These are phyloP conservation scores for Niebla homalea DNA, from an alignment of 495 filamentous ascomycete genomes.

Conservation along the genomic window DNA sequence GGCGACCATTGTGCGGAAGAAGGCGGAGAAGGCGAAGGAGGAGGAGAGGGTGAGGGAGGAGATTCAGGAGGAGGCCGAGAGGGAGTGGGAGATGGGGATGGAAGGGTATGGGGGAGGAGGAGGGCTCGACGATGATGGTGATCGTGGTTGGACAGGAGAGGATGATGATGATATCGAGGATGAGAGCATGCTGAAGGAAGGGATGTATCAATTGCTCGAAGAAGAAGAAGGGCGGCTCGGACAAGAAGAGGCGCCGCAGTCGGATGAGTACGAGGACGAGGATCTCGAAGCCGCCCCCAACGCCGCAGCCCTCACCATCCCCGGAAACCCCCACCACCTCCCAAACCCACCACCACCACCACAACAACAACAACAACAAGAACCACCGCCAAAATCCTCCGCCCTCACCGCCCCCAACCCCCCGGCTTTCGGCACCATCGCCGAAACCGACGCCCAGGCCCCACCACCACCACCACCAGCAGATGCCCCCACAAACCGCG, in stretches of 20 bases:
- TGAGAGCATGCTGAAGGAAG: background rate
- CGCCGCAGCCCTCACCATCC: background rate
- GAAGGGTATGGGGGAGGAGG: background rate
- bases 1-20: conserved; percentile 57
- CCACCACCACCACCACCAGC: background rate
- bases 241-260: too few relatives aligned
- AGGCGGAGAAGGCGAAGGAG: background rate
- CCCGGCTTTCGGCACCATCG: background rate
- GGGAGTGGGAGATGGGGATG: background rate
- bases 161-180: background rate
- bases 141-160: background rate
- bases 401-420: background rate
- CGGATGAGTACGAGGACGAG: background rate
- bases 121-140: background rate
- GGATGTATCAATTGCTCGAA: background rate
- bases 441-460: background rate
- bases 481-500: background rate
- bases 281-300: background rate
- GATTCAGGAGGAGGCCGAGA: conserved; percentile 6
- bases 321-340: background rate
- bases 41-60: conserved; percentile 28
- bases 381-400: background rate
- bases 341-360: too few relatives aligned
- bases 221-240: too few relatives aligned
- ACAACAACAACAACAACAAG: too few relatives aligned